phyloP scores from a whole-genome alignment of 2,329 filamentous ascomycete species.

The Arthrinium phaeospermum region DNA sequence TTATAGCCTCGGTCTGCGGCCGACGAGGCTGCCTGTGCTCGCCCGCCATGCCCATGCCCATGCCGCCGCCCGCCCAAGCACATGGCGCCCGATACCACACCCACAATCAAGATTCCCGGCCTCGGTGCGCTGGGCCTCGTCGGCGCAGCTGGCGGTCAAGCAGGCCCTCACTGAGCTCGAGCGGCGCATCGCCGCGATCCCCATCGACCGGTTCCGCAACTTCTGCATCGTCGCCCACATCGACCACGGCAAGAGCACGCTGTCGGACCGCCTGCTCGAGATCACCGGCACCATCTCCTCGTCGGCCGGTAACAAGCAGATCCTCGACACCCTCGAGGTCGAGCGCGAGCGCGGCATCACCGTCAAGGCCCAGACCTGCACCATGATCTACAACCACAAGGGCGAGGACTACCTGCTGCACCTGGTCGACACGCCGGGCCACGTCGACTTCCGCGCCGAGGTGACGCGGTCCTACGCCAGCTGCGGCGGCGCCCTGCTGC shows the following conservation, averaged over 20 bases:
- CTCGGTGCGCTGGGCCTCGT: background rate
- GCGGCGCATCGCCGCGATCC: constrained; percentile 72
- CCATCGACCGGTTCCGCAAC: constrained; percentile 83
- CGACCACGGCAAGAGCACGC: constrained; percentile 97
- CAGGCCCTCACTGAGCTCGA: constrained; percentile 49
- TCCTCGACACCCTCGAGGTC: constrained; percentile 95
- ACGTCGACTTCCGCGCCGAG: constrained; percentile 97
- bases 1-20: constrained; percentile 16
- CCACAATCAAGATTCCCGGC: background rate
- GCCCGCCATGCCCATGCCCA: constrained; percentile 6
- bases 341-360: constrained; percentile 96
- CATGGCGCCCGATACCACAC: background rate
- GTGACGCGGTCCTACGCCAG: constrained; percentile 95
- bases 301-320: constrained; percentile 85
- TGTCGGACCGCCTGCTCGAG: constrained; percentile 91
- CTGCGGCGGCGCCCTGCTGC: constrained; percentile 87
- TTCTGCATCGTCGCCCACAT: constrained; percentile 99
- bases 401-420: constrained; percentile 92
- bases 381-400: constrained; percentile 90
- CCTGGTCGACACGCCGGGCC: constrained; percentile 94
- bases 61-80: background rate
- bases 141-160: background rate
- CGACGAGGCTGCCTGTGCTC: background rate
- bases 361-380: constrained; percentile 98
- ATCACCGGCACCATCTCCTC: constrained; percentile 90